These are phyloP conservation scores for Phytophthora sojae DNA, from an alignment of 352 stramenopile species.

Conservation along the genomic window DNA sequence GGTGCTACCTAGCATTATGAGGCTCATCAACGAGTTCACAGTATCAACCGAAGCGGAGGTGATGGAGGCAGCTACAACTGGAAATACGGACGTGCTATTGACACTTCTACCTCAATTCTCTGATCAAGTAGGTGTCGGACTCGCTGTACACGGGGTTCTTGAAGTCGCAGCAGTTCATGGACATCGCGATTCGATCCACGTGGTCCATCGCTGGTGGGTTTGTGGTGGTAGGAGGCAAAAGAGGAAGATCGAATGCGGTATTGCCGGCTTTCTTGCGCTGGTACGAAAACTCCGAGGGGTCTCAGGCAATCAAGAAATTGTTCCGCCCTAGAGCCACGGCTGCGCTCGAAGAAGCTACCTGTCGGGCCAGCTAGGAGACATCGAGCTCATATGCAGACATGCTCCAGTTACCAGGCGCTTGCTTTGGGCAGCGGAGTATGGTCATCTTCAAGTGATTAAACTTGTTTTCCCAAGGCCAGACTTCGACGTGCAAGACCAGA, in stretches of 20 bases:
- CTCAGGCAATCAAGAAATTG: neutral
- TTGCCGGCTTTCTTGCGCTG: neutral
- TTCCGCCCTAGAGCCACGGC: neutral
- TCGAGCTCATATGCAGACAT: neutral
- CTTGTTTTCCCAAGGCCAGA: neutral
- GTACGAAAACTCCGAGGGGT: neutral
- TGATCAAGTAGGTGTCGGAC: neutral
- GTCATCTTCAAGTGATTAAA: neutral
- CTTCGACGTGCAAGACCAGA: neutral
- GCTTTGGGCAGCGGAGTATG: neutral
- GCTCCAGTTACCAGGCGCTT: neutral
- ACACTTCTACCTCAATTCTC: neutral
- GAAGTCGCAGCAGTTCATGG: neutral
- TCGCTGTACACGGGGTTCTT: neutral
- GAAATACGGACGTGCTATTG: neutral
- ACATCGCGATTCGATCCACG: neutral
- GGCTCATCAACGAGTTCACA: neutral
- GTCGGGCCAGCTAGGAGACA: neutral
- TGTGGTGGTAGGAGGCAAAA: neutral
- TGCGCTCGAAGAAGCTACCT: neutral
- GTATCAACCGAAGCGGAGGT: neutral
- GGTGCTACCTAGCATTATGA: neutral
- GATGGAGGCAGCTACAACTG: neutral
- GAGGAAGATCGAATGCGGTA: neutral
- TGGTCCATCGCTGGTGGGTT: neutral